Evolutionary conservation across 1,139 yeast species (phyloP), one percentile per base, ranked within the genome.

Genomic region (Meyerozyma athensensis): DNA sequence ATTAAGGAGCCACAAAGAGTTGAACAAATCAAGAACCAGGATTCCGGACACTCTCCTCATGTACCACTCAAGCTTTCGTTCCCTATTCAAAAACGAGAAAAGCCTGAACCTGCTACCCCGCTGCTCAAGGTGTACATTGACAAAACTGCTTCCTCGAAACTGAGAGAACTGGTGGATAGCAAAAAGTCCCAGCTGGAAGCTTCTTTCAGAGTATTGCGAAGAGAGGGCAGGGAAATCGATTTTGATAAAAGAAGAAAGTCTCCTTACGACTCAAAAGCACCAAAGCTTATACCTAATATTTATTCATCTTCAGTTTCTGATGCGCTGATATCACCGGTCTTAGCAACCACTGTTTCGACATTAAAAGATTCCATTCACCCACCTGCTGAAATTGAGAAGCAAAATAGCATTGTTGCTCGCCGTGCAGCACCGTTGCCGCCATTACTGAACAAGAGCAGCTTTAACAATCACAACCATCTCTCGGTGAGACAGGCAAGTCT

Each of bases 371-470:
- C 58, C n/a, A 33, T 30, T 7, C 7, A 21, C 32, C 30, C 23
- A 10, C 38, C 39, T 6, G 23, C 40, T 4, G 57, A 51, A 18
- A 49, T 41, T 31, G 55, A 47, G 10, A 48, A 42, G 33, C 30
- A 46, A 7, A 52, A 47, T 10, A 57, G 53, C 36, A 49, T 84
- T 18, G 75, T 81, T 9, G 90, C 94, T 0, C 72, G 70, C 42
- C 63, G 94, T 48, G 78, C 72, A 4, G 90, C 94, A 0, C 94
- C 94, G 2, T 92, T 90, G 1, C 84, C 86, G 2, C 84, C 86
- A 2, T 55, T 49, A 14, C 32, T 28, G 19, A 16, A 28, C 20
- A 28, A 28, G 32, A 28, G 20, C 32, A 28, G 32, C 14, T 28
- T 28, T 18, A 28, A 28, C 13, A 16, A 17, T 5, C 28, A 24